These are phyloP conservation scores for Colletotrichum filicis DNA, from an alignment of 2,329 filamentous ascomycete genomes.

Conservation along the genomic window DNA sequence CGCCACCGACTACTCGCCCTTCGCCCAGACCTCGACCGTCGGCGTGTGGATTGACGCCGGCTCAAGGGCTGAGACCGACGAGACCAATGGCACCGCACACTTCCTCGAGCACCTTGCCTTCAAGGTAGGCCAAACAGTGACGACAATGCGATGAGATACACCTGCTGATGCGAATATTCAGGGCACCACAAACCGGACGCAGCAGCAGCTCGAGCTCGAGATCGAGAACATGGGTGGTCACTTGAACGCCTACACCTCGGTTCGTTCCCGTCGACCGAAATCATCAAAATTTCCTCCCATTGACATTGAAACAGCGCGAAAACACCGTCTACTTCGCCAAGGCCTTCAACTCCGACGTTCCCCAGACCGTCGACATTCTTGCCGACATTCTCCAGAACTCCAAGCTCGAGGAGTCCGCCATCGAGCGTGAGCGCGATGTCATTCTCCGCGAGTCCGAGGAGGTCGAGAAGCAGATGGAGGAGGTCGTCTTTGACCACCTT, in stretches of 20 bases:
- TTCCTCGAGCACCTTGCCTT: conserved; percentile 99
- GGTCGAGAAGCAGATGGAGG: conserved; percentile 99
- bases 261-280: conserved; percentile 59
- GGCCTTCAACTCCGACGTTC: conserved; percentile 97
- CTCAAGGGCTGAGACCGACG: conserved; percentile 96
- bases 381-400: conserved; percentile 99
- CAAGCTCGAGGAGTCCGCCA: conserved; percentile 91
- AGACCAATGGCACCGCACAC: conserved; percentile 99
- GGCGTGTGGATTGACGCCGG: conserved; percentile 99
- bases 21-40: conserved; percentile 97
- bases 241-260: conserved; percentile 99
- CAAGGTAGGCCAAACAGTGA: conserved; percentile 74
- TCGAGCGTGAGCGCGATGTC: conserved; percentile 97
- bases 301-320: conserved; percentile 74
- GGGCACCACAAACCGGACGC: conserved; percentile 94
- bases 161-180: conserved; percentile 45
- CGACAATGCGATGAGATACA: conserved; percentile 3
- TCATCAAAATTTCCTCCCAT: conserved; percentile 5
- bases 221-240: conserved; percentile 99
- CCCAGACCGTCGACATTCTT: conserved; percentile 96
- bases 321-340: conserved; percentile 99
- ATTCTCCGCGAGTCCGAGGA: conserved; percentile 99
- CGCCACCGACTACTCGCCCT: conserved; percentile 97
- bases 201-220: conserved; percentile 98
- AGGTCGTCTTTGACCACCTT: conserved; percentile 99